These are phyloP conservation scores for Malus sieversii DNA, from an alignment of 306 rosid genomes.

Conservation along the genomic window DNA sequence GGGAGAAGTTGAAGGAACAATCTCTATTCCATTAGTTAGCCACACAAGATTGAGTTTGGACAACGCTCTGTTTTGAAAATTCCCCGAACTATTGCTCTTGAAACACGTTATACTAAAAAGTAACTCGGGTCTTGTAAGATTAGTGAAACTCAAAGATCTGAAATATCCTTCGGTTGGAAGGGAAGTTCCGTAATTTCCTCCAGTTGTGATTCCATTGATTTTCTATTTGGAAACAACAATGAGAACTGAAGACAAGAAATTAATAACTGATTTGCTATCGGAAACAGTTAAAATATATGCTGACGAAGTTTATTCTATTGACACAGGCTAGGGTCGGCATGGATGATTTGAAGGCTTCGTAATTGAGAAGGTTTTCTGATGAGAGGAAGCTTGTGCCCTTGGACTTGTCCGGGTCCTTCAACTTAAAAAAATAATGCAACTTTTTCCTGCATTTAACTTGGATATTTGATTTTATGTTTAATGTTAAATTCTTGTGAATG, in stretches of 20 bases:
- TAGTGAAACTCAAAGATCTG: not conserved
- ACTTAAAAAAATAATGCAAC: constrained; percentile 1
- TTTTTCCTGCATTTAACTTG: not conserved
- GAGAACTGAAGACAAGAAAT: not conserved
- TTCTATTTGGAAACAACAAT: not conserved
- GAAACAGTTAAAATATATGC: not conserved
- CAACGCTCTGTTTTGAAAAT: not conserved
- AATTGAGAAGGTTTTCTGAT: not conserved
- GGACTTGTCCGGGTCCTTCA: not conserved
- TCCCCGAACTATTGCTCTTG: not conserved
- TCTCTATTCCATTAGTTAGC: not conserved
- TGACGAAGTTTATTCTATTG: constrained; percentile 10
- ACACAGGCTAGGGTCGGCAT: constrained; percentile 69
- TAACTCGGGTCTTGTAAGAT: not conserved
- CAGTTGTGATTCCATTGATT: not conserved
- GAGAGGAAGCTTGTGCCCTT: constrained; percentile 8
- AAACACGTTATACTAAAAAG: not conserved
- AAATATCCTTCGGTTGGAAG: not conserved
- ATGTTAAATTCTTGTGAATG: not conserved
- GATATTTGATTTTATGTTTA: not conserved
- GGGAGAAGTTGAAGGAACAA: too few relatives aligned
- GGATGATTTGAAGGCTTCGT: constrained; percentile 76
- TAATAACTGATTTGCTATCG: not conserved
- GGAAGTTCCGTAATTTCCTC: not conserved
- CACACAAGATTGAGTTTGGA: not conserved